These are phyloP conservation scores for Magnaporthiopsis incrustans DNA, from an alignment of 2,329 filamentous ascomycete species.

Conservation along the genomic window DNA sequence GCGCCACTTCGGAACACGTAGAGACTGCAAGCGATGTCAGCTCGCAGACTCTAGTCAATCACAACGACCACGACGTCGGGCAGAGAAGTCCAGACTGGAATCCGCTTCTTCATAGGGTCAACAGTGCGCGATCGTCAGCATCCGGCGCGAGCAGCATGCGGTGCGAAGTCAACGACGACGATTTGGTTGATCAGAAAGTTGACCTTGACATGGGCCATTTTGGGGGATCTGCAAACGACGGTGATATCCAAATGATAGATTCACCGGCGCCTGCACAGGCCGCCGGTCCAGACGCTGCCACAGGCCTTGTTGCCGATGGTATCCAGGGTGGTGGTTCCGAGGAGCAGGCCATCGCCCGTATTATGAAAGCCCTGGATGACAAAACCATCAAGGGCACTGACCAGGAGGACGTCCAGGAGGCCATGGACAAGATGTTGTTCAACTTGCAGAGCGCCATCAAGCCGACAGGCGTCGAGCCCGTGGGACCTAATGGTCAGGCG, in stretches of 20 bases:
- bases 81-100: slow-evolving; percentile 1
- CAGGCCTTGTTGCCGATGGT: background rate
- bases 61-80: slow-evolving; percentile 11
- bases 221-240: background rate
- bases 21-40: slow-evolving; percentile 40
- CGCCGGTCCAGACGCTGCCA: background rate
- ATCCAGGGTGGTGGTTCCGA: slow-evolving; percentile 10
- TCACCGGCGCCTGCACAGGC: background rate
- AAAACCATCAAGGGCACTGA: slow-evolving; percentile 44
- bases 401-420: slow-evolving; percentile 94
- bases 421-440: slow-evolving; percentile 86
- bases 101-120: slow-evolving; percentile 3
- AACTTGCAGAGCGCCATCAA: slow-evolving; percentile 84
- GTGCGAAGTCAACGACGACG: slow-evolving; percentile 5
- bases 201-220: background rate
- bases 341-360: slow-evolving; percentile 17
- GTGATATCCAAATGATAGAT: slow-evolving; percentile 12
- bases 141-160: slow-evolving; percentile 7
- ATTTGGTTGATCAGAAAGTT: slow-evolving; percentile 4
- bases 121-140: slow-evolving; percentile 1
- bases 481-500: slow-evolving; percentile 45
- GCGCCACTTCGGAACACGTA: slow-evolving; percentile 17
- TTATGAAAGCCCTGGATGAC: slow-evolving; percentile 37
- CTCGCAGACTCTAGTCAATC: slow-evolving; percentile 44
- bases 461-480: slow-evolving; percentile 52